A percentile compares a stretch with the other conserved stretches of the same genome.
phyloP scores from a whole-genome alignment of 306 rosid genomes.

The Psophocarpus tetragonolobus region DNA sequence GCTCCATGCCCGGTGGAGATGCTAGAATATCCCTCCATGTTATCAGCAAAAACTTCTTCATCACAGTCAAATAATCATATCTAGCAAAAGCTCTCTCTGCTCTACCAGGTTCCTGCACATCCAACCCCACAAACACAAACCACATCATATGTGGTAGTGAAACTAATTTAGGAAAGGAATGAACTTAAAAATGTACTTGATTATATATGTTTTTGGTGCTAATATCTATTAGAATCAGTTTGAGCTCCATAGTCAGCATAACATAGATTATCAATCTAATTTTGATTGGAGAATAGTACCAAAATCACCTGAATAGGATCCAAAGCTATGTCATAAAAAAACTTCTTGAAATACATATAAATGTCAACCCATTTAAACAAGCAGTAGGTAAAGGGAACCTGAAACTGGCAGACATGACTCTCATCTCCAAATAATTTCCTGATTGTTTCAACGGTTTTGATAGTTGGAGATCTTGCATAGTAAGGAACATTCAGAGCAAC shows the following conservation, averaged over 20 bases:
- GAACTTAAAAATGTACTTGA: not conserved
- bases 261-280: not conserved
- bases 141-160: not conserved
- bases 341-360: not conserved
- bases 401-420: conserved; percentile 63
- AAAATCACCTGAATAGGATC: not conserved
- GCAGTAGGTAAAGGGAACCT: conserved; percentile 45
- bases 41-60: conserved; percentile 65
- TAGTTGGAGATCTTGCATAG: conserved; percentile 52
- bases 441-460: conserved; percentile 44
- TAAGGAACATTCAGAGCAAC: conserved; percentile 62
- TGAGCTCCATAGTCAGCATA: not conserved
- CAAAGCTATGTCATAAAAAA: not conserved
- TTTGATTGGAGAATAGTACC: not conserved
- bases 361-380: not conserved
- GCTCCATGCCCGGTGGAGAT: conserved; percentile 70
- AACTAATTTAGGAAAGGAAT: not conserved
- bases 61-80: conserved; percentile 69
- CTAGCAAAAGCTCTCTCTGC: conserved; percentile 82
- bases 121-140: conserved; percentile 22
- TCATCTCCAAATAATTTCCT: conserved; percentile 49
- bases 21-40: conserved; percentile 21
- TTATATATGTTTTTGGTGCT: not conserved
- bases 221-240: not conserved
- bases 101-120: conserved; percentile 71